Conservation (phyloP, 2,329 filamentous ascomycete species). For the Clonostachys rhizophaga region DNA sequence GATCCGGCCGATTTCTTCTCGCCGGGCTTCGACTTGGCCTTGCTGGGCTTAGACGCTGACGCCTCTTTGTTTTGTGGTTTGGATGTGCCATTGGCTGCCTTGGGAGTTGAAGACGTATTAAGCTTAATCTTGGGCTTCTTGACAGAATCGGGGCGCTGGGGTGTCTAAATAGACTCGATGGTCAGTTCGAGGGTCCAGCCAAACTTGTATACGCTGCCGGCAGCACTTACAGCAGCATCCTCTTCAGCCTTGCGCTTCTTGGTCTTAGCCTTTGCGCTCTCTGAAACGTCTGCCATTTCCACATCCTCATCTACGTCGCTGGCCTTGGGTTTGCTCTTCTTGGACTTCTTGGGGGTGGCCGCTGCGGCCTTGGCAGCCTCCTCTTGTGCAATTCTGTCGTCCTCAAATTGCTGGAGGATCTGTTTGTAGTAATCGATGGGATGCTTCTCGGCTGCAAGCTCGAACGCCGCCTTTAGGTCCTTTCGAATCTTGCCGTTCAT, state of each 20-base stretch:
- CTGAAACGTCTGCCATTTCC: conserved; percentile 50
- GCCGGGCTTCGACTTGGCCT: conserved; percentile 57
- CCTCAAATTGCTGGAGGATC: conserved; percentile 65
- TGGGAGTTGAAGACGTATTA: conserved; percentile 62
- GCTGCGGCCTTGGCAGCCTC: conserved; percentile 37
- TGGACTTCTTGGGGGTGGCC: conserved; percentile 31
- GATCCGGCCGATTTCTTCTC: conserved; percentile 49
- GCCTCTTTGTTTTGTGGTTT: conserved; percentile 53
- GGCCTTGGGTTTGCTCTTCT: conserved; percentile 44
- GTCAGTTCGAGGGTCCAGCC: no score
- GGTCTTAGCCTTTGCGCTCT: conserved; percentile 57
- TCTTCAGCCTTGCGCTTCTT: conserved; percentile 84
- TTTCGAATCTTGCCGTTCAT: conserved; percentile 78
- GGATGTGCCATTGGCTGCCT: conserved; percentile 59
- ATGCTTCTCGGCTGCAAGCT: conserved; percentile 73
- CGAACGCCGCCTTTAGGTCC: conserved; percentile 71
- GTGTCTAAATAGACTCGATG: conserved; percentile 31
- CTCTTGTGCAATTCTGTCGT: conserved; percentile 55
- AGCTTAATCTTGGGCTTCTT: conserved; percentile 68
- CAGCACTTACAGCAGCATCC: conserved; percentile 28
- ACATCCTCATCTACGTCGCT: conserved; percentile 58
- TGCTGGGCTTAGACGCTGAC: conserved; percentile 43
- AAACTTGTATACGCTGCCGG: no score
- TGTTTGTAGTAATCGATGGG: conserved; percentile 80
- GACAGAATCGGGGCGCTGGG: conserved; percentile 54